Percentiles rank a stretch among this genome's conserved stretches.
Evolutionary conservation across 1,139 yeast genomes (phyloP).

Genomic region (Pichia norvegensis): DNA sequence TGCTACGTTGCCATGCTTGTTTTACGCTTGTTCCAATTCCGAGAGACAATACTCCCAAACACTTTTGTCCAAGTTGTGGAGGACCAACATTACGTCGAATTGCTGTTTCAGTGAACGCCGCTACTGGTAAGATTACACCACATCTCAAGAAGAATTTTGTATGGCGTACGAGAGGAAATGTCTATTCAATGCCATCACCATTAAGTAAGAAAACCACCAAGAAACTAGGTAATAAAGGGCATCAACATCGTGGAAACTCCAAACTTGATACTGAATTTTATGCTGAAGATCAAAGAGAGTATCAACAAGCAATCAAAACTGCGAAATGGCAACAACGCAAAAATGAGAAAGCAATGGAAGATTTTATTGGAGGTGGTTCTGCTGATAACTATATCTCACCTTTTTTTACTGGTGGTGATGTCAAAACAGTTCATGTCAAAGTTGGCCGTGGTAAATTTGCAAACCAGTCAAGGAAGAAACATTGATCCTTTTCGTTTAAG

Average conservation of each 20-base stretch:
- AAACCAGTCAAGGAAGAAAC: slow-evolving; percentile 45
- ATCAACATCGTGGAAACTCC: slow-evolving; percentile 44
- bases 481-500: no score
- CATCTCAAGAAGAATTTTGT: slow-evolving; percentile 86
- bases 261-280: slow-evolving; percentile 52
- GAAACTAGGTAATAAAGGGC: slow-evolving; percentile 64
- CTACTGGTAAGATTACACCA: slow-evolving; percentile 79
- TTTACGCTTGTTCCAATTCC: slow-evolving; percentile 75
- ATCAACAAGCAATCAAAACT: slow-evolving; percentile 76
- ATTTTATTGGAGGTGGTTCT: slow-evolving; percentile 91
- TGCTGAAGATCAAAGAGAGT: slow-evolving; percentile 92
- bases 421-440: slow-evolving; percentile 60
- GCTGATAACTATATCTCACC: slow-evolving; percentile 92
- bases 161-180: slow-evolving; percentile 88
- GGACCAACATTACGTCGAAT: slow-evolving; percentile 85
- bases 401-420: slow-evolving; percentile 52
- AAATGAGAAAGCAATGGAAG: slow-evolving; percentile 75
- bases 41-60: slow-evolving; percentile 65
- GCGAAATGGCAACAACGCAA: slow-evolving; percentile 83
- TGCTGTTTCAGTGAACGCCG: slow-evolving; percentile 76
- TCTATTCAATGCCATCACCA: slow-evolving; percentile 70
- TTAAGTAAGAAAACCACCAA: slow-evolving; percentile 55
- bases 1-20: slow-evolving; percentile 97
- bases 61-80: slow-evolving; percentile 96
- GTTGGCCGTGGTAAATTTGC: slow-evolving; percentile 81